These are phyloP conservation scores for Lepidium africanum DNA, from an alignment of 345 rosid genomes.

Conservation along the genomic window DNA sequence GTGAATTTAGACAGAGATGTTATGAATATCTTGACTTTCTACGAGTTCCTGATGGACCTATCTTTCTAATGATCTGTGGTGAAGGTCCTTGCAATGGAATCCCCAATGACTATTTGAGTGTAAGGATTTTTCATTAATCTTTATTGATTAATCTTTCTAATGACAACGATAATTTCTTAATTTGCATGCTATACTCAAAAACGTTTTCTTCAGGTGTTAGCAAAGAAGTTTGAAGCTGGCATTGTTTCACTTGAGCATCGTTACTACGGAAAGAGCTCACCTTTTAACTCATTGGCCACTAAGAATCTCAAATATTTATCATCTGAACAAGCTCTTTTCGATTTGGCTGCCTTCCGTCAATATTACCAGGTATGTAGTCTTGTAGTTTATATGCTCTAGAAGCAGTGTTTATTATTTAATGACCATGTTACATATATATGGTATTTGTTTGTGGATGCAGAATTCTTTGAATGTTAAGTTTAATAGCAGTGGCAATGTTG, in stretches of 20 bases:
- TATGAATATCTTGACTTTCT: conserved; percentile 73
- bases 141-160: not conserved
- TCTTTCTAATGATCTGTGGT: conserved; percentile 75
- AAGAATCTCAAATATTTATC: conserved; percentile 82
- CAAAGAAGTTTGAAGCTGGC: conserved; percentile 96
- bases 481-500: conserved; percentile 37
- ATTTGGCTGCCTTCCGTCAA: conserved; percentile 81
- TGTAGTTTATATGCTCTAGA: not conserved
- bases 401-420: not conserved
- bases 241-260: conserved; percentile 95
- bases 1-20: conserved; percentile 62
- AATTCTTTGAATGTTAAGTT: conserved; percentile 54
- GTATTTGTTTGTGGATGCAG: conserved; percentile 30
- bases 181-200: not conserved
- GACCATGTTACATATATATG: not conserved
- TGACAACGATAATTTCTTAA: not conserved
- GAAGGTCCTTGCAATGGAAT: conserved; percentile 78
- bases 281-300: conserved; percentile 56
- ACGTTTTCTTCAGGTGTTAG: conserved; percentile 52
- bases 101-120: conserved; percentile 60
- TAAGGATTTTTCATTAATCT: conserved; percentile 21
- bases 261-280: conserved; percentile 86
- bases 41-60: conserved; percentile 65
- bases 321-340: conserved; percentile 80
- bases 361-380: conserved; percentile 60